These are phyloP conservation scores for Talaromyces funiculosus DNA, from an alignment of 2,329 filamentous ascomycete species.

Conservation along the genomic window DNA sequence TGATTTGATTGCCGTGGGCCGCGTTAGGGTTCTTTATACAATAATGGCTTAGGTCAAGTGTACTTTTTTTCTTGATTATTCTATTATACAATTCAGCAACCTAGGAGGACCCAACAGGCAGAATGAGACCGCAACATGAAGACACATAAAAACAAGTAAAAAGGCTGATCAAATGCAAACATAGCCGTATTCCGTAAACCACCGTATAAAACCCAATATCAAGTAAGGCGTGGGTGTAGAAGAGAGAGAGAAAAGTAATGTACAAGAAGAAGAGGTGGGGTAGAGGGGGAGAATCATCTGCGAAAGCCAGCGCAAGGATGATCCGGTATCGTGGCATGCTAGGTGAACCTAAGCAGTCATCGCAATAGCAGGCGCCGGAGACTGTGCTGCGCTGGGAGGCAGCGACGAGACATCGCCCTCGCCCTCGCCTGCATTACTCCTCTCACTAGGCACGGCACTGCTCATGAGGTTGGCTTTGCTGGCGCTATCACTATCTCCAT, in stretches of 20 bases:
- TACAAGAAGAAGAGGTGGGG: not conserved
- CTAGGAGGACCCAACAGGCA: not conserved
- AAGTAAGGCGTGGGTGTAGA: not conserved
- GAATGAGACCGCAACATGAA: not conserved
- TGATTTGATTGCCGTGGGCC: too few relatives aligned
- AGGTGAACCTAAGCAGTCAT: slow-evolving; percentile 29
- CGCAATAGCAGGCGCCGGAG: slow-evolving; percentile 45
- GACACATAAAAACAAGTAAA: not conserved
- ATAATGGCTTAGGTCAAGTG: not conserved
- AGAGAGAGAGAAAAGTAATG: slow-evolving; percentile 11
- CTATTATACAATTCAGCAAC: not conserved
- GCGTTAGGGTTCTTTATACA: not conserved
- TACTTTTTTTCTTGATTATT: not conserved
- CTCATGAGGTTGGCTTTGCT: slow-evolving; percentile 53
- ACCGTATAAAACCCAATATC: not conserved
- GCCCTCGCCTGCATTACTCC: slow-evolving; percentile 51
- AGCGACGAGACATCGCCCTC: slow-evolving; percentile 39
- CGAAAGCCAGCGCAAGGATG: not conserved
- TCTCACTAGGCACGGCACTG: slow-evolving; percentile 56
- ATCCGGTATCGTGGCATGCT: not conserved
- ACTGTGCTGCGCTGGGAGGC: slow-evolving; percentile 45
- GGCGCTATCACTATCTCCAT: slow-evolving; percentile 48
- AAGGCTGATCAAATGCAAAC: not conserved
- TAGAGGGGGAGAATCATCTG: not conserved
- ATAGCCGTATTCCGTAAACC: not conserved